Conservation (phyloP, 768 basidiomycete species). For the Pisolithus orientalis region DNA sequence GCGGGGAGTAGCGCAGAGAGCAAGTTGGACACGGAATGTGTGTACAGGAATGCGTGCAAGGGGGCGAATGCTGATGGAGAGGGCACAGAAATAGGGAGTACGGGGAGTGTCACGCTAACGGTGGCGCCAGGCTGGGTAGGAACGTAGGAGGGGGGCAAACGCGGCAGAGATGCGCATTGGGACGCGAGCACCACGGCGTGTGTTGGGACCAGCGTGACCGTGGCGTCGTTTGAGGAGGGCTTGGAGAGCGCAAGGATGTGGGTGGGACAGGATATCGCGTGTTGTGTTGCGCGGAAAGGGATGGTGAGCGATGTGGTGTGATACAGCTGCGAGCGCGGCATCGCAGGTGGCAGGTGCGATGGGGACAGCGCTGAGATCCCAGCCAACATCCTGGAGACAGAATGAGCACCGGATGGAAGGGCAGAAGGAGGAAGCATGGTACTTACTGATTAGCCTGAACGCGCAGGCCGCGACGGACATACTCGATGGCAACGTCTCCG, state of each 20-base stretch:
- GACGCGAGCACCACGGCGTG: constrained; percentile 68
- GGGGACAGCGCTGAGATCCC: constrained; percentile 42
- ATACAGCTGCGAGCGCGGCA: constrained; percentile 27
- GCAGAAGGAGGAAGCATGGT: constrained; percentile 1
- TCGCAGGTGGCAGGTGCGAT: constrained; percentile 33
- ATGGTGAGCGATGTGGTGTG: constrained; percentile 27
- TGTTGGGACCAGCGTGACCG: constrained; percentile 50
- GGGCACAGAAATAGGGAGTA: constrained; percentile 59
- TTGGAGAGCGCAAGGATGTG: constrained; percentile 47
- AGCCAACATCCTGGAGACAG: constrained; percentile 31
- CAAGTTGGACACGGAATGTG: constrained; percentile 45
- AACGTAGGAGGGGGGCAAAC: constrained; percentile 37
- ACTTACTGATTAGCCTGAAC: constrained; percentile 40
- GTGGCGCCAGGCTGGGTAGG: constrained; percentile 28
- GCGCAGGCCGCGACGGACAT: constrained; percentile 49
- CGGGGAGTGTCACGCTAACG: constrained; percentile 43
- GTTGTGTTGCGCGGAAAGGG: constrained; percentile 23
- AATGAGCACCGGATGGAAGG: constrained; percentile 25
- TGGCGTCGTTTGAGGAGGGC: constrained; percentile 25
- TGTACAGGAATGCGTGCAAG: constrained; percentile 63
- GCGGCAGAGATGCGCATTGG: constrained; percentile 59
- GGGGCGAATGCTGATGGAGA: constrained; percentile 54
- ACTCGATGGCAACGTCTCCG: constrained; percentile 51
- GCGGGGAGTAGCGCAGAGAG: constrained; percentile 42
- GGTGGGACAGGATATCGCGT: constrained; percentile 33